phyloP scores from a whole-genome alignment of 2,329 filamentous ascomycete species.

The Botryosphaeria agaves region DNA sequence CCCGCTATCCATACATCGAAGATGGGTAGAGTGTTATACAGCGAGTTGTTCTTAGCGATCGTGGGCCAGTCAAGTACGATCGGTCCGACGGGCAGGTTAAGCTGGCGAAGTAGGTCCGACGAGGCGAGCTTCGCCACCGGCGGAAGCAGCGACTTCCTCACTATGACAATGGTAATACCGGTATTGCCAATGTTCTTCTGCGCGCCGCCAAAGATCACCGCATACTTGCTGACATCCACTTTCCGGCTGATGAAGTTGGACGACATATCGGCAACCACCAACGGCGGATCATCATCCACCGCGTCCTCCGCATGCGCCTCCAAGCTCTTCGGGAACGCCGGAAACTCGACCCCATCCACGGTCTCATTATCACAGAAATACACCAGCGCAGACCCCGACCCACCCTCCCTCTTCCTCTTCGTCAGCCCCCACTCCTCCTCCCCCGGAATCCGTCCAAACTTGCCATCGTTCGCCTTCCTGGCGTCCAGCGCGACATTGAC shows the following conservation, averaged over 20 bases:
- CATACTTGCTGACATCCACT: conserved; percentile 64
- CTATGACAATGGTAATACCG: conserved; percentile 70
- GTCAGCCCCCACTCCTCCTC: conserved; percentile 60
- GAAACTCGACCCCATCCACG: conserved; percentile 85
- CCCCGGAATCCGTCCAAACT: conserved; percentile 70
- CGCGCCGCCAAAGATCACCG: conserved; percentile 73
- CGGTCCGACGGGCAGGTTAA: conserved; percentile 63
- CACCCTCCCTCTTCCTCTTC: conserved; percentile 37
- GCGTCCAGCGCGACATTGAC: conserved; percentile 67
- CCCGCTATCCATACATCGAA: conserved; percentile 87
- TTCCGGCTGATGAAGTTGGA: conserved; percentile 80
- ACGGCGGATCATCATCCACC: conserved; percentile 43
- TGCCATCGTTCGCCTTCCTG: conserved; percentile 47
- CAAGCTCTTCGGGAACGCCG: conserved; percentile 48
- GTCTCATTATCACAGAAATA: conserved; percentile 95
- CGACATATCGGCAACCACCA: conserved; percentile 84
- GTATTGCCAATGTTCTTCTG: conserved; percentile 88
- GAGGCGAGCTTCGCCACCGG: conserved; percentile 48
- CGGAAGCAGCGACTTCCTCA: conserved; percentile 66
- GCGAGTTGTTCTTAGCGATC: conserved; percentile 79
- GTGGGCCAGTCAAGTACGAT: conserved; percentile 69
- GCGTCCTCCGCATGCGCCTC: conserved; percentile 29
- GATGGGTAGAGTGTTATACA: conserved; percentile 93
- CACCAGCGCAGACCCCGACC: conserved; percentile 44
- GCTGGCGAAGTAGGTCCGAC: conserved; percentile 49